A percentile compares a stretch with the other conserved stretches of the same genome.
phyloP scores from a whole-genome alignment of 208 protist genomes.

The Trypanosomatidae sp. region DNA sequence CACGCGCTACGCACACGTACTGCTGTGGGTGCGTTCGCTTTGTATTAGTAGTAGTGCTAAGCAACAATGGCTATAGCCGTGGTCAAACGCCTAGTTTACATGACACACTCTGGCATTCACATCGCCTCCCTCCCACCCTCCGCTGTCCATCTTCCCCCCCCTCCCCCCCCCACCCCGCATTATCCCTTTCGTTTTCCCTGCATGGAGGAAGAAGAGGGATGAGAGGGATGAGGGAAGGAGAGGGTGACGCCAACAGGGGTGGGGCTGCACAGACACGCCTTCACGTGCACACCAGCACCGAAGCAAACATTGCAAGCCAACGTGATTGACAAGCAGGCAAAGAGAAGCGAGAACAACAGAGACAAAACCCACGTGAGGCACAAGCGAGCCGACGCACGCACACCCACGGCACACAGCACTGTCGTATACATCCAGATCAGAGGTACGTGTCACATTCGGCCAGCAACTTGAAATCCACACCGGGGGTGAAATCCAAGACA shows the following conservation, averaged over 20 bases:
- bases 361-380: not conserved
- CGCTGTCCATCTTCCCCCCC: not conserved
- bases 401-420: not conserved
- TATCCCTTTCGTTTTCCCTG: not conserved
- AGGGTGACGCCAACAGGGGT: not conserved
- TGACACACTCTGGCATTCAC: not conserved
- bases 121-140: not conserved
- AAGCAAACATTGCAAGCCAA: not conserved
- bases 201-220: not conserved
- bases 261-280: not conserved
- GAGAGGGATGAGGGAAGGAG: not conserved
- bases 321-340: not conserved
- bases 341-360: not conserved
- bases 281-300: not conserved
- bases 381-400: not conserved
- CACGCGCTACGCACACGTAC: not conserved
- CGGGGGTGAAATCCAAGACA: not conserved
- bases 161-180: not conserved
- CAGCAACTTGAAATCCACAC: not conserved
- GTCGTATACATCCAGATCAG: conserved; percentile 4
- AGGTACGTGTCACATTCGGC: not conserved
- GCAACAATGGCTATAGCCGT: not conserved
- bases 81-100: not conserved
- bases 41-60: not conserved
- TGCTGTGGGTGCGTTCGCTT: not conserved